A percentile compares a stretch with the other conserved stretches of the same genome.
Evolutionary conservation across 2,329 filamentous ascomycete genomes (phyloP).

Genomic region (Fusarium kyushuense): DNA sequence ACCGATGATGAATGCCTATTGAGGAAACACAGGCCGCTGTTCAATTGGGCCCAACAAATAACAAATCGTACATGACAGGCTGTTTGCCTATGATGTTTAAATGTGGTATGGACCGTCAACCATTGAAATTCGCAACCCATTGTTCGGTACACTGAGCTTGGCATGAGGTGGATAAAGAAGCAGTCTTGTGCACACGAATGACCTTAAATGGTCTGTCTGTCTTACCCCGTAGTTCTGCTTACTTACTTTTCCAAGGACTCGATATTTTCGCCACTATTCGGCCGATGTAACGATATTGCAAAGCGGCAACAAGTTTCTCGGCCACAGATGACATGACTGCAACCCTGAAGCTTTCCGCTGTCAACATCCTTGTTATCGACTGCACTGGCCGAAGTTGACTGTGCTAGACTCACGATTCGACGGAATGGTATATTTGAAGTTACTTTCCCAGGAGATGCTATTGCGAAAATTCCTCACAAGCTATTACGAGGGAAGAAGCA

Average conservation of each 20-base stretch:
- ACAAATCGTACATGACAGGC: neutral
- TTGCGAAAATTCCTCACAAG: no score
- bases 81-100: no score
- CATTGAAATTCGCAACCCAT: neutral
- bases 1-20: neutral
- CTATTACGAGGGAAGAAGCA: no score
- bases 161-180: constrained; percentile 7
- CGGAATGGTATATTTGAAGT: no score
- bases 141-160: constrained; percentile 1
- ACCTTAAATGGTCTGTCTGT: neutral
- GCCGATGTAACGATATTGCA: neutral
- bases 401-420: no score
- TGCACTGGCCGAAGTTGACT: no score
- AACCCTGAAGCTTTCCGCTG: neutral
- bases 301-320: constrained; percentile 18
- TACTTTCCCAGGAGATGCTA: no score
- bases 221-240: neutral
- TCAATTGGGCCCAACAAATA: neutral
- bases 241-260: constrained; percentile 7
- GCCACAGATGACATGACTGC: neutral
- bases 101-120: neutral
- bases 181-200: constrained; percentile 10
- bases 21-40: neutral
- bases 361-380: neutral
- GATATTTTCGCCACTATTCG: constrained; percentile 4